These are phyloP conservation scores for Tilletia setariae DNA, from an alignment of 1,284 basidiomycete genomes.

Conservation along the genomic window DNA sequence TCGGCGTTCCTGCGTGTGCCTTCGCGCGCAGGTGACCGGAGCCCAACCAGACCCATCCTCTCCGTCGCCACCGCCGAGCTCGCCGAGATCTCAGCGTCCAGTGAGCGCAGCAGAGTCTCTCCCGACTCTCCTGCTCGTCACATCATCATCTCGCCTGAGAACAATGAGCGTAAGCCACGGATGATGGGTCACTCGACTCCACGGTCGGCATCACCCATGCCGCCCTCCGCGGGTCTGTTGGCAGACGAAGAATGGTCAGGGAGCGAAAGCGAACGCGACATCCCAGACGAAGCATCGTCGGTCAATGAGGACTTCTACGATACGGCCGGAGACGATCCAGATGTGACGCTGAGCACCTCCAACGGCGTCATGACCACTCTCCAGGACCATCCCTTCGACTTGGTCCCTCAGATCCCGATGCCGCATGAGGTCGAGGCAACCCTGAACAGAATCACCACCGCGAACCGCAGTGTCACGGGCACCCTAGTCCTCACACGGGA, in stretches of 20 bases:
- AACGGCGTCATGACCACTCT: no score
- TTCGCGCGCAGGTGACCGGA: no score
- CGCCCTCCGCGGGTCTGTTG: background rate
- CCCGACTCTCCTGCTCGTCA: no score
- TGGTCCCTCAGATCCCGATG: background rate
- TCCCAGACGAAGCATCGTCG: background rate
- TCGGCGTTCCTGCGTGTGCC: no score
- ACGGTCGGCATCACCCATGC: slow-evolving; percentile 1
- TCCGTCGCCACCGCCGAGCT: no score
- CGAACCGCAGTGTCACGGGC: slow-evolving; percentile 3
- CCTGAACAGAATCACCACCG: background rate
- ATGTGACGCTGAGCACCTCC: background rate
- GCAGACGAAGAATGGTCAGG: background rate
- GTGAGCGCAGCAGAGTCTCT: no score
- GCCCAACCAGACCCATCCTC: no score
- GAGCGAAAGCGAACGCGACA: background rate
- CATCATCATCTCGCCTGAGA: no score
- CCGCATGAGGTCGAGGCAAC: background rate
- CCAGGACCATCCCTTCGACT: background rate
- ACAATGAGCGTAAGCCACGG: no score
- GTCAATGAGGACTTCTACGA: background rate
- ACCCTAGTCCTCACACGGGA: slow-evolving; percentile 1
- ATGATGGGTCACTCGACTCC: no score
- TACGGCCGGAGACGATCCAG: background rate
- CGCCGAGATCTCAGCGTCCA: no score